Base-by-base conservation (phyloP, 768 basidiomycete species). In the Lenzites betulinus region DNA sequence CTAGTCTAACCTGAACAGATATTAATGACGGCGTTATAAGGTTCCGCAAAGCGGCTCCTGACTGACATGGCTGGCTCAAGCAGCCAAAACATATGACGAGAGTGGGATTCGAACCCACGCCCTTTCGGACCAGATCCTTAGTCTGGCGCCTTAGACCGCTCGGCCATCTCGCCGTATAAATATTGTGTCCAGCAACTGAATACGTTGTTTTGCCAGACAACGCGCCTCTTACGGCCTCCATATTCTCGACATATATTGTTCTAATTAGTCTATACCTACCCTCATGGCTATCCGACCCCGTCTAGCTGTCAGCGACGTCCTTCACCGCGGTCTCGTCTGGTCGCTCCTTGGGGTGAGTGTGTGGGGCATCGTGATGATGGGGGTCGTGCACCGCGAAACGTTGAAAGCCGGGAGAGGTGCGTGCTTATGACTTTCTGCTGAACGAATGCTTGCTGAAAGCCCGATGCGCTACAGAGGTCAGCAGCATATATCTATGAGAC, bases 111-210 rank as follows among this genome's bases (percentile, higher is more conserved):
- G 78, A 79, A 79, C 78, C 78, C 78, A 75, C 78, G 78, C 78
- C 77, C 75, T 76, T 77, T 76, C 74, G 74, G 77, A 79, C 76
- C 71, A 73, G 73, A 75, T 44, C 33, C 62, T 59, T 63, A 58
- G 84, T 88, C 86, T 89, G 85, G 85, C 88, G 87, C 88, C 88
- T 89, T 88, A 86, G 87, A 89, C 87, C 87, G 86, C 87, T 89
- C 88, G 87, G 88, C 87, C 87, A 89, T 88, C 85, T 87, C 83
- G 63, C 70, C 70, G 57, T 69, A 16, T 30, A 2, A n/a, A n/a
- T n/a, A n/a, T n/a, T n/a, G n/a, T n/a, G n/a, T n/a, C n/a, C n/a
- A n/a, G n/a, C n/a, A n/a, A n/a, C n/a, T n/a, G n/a, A n/a, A n/a
- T n/a, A n/a, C n/a, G n/a, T n/a, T n/a, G n/a, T n/a, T n/a, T n/a